Conservation (phyloP, 2,329 filamentous ascomycete species). For the Sarocladium oryzae region DNA sequence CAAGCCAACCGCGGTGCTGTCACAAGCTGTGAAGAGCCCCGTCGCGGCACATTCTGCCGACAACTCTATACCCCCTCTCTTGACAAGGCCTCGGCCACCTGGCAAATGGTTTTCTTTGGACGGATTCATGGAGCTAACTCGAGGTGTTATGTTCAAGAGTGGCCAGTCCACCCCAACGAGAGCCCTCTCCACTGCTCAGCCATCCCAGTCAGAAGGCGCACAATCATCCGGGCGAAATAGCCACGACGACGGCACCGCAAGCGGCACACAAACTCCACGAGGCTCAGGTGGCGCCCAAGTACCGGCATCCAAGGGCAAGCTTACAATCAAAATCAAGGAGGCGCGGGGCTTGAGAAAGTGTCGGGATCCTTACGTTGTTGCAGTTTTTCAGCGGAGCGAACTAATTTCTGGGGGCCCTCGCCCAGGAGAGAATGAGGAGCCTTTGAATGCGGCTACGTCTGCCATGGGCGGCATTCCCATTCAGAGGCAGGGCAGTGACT, state of each 20-base stretch:
- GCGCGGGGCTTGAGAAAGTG: constrained; percentile 76
- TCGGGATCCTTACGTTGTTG: constrained; percentile 89
- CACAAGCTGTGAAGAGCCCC: constrained; percentile 2
- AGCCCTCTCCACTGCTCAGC: constrained; percentile 63
- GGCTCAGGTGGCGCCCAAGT: constrained; percentile 52
- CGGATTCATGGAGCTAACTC: constrained; percentile 83
- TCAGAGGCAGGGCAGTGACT: constrained; percentile 70
- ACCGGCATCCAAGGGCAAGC: constrained; percentile 72
- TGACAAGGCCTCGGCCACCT: constrained; percentile 25
- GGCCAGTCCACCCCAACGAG: constrained; percentile 85
- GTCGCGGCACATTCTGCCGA: background rate
- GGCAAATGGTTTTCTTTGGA: constrained; percentile 57
- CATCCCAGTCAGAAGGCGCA: constrained; percentile 41
- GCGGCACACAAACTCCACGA: constrained; percentile 47
- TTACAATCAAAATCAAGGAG: constrained; percentile 83
- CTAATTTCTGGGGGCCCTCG: constrained; percentile 85
- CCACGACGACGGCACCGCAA: constrained; percentile 37
- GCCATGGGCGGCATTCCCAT: constrained; percentile 51
- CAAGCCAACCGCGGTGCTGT: background rate
- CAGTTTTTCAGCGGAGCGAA: constrained; percentile 93
- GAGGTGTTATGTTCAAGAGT: constrained; percentile 70
- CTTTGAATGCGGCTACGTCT: constrained; percentile 39
- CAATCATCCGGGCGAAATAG: constrained; percentile 30
- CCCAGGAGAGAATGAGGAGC: constrained; percentile 54
- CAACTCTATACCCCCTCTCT: background rate